Evolutionary conservation across 225 moss, liverwort and hornwort species (phyloP).

Genomic region (Rhytidiadelphus loreus): DNA sequence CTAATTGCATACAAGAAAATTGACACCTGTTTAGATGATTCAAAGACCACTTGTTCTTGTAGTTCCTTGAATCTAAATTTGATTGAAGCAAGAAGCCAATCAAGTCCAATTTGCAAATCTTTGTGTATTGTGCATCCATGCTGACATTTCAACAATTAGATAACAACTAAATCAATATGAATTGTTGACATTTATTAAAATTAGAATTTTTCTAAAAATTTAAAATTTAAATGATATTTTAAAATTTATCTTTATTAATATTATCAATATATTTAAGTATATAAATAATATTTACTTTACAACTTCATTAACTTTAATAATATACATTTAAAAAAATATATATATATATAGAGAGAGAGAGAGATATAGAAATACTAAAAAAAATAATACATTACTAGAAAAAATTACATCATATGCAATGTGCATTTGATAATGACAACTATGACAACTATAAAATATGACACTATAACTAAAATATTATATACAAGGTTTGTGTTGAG

Average conservation of each 20-base stretch:
- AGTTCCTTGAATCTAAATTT: not conserved
- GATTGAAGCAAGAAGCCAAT: constrained; percentile 27
- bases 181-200: not conserved
- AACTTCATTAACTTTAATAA: not conserved
- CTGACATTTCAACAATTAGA: not conserved
- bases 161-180: no score
- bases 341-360: no score
- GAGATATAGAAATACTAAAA: no score
- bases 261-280: no score
- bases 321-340: not conserved
- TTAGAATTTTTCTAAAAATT: not conserved
- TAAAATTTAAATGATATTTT: not conserved
- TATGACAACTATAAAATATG: not conserved
- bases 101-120: constrained; percentile 19
- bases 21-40: constrained; percentile 1
- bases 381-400: not conserved
- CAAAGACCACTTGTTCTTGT: not conserved
- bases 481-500: not conserved
- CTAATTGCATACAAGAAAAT: no score
- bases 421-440: not conserved
- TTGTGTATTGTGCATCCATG: not conserved
- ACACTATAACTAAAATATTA: no score
- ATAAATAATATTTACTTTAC: no score
- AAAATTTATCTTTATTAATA: not conserved
- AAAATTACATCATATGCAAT: no score